Percentiles rank a stretch among this genome's conserved stretches.
phyloP scores from a whole-genome alignment of 352 stramenopile genomes.

The Phytophthora sp. region DNA sequence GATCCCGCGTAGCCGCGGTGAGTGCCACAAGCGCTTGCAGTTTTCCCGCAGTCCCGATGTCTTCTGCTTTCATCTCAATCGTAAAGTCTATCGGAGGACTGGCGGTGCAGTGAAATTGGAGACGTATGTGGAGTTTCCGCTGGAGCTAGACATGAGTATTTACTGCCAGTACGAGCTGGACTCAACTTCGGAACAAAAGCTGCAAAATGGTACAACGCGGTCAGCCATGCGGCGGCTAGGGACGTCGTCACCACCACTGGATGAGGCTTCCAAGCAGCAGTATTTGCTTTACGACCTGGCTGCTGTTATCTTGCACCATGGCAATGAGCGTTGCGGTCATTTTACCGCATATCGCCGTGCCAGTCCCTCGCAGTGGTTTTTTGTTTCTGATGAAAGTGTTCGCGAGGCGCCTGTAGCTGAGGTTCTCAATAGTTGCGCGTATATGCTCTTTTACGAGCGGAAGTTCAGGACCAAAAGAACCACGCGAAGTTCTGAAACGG shows the following conservation, averaged over 20 bases:
- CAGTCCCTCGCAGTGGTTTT: slow-evolving; percentile 75
- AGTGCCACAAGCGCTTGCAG: slow-evolving; percentile 73
- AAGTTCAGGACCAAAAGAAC: slow-evolving; percentile 54
- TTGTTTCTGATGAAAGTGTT: slow-evolving; percentile 85
- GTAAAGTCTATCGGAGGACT: slow-evolving; percentile 81
- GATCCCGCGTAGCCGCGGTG: slow-evolving; percentile 45
- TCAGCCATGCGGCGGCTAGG: slow-evolving; percentile 8
- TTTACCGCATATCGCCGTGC: slow-evolving; percentile 85
- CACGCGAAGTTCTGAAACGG: slow-evolving; percentile 38
- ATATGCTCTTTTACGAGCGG: slow-evolving; percentile 93
- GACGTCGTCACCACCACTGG: slow-evolving; percentile 2
- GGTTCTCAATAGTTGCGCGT: slow-evolving; percentile 80
- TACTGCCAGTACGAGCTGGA: slow-evolving; percentile 75
- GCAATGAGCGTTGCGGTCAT: slow-evolving; percentile 85
- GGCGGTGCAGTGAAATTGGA: slow-evolving; percentile 79
- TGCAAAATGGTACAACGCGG: background rate
- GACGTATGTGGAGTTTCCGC: slow-evolving; percentile 81
- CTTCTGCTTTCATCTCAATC: slow-evolving; percentile 90
- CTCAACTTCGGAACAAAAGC: slow-evolving; percentile 32
- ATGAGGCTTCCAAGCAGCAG: slow-evolving; percentile 30
- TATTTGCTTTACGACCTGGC: slow-evolving; percentile 75
- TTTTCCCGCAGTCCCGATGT: slow-evolving; percentile 84
- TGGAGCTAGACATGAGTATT: slow-evolving; percentile 76
- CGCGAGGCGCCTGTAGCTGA: slow-evolving; percentile 58
- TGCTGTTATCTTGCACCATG: slow-evolving; percentile 86